Percentiles rank a stretch among this genome's conserved stretches.
phyloP scores from a whole-genome alignment of 257 asterid genomes.

The Voacanga thouarsii region DNA sequence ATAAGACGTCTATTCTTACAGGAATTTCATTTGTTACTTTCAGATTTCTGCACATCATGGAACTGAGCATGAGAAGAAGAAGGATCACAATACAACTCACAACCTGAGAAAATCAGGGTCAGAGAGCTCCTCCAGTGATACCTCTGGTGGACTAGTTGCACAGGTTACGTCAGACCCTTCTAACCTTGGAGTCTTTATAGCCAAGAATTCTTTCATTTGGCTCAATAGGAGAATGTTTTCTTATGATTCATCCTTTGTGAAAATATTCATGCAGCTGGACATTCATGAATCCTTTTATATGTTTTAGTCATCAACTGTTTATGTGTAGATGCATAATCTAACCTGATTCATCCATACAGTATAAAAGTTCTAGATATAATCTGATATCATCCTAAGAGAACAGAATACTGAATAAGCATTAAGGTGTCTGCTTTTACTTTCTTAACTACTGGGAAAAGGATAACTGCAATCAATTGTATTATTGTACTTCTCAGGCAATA shows the following conservation, averaged over 20 bases:
- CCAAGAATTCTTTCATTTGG: neutral
- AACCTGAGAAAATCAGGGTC: constrained; percentile 32
- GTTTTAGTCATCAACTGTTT: neutral
- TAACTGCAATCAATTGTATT: neutral
- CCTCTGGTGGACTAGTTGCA: constrained; percentile 49
- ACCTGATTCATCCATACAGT: neutral
- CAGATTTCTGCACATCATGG: constrained; percentile 24
- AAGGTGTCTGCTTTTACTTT: neutral
- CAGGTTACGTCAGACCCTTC: constrained; percentile 43
- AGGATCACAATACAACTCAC: constrained; percentile 19
- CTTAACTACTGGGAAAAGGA: neutral
- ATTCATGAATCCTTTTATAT: neutral
- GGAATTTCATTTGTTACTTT: neutral
- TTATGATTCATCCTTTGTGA: neutral
- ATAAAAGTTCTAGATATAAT: neutral
- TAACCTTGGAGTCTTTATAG: neutral
- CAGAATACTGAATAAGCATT: neutral
- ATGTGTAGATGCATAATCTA: neutral
- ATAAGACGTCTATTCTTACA: neutral
- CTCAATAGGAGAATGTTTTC: neutral
- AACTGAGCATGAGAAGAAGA: constrained; percentile 29
- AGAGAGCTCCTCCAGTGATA: constrained; percentile 47
- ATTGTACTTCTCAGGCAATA: constrained; percentile 44
- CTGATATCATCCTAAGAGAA: neutral
- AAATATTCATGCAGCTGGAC: neutral